These are phyloP conservation scores for Trypanosoma vivax DNA, from an alignment of 208 protist genomes.

Conservation along the genomic window DNA sequence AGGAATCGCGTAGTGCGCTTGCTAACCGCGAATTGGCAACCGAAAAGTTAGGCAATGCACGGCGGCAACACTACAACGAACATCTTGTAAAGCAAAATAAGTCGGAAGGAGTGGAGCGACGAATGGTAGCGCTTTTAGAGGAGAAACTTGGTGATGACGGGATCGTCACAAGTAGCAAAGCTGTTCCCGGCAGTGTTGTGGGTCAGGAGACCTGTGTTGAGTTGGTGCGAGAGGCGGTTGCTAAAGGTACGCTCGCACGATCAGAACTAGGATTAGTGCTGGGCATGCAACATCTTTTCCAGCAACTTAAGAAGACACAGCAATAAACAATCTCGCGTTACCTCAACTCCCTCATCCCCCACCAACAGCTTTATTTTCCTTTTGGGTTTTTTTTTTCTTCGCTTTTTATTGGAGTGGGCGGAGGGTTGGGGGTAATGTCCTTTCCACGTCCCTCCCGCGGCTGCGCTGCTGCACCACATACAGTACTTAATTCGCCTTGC, in stretches of 20 bases:
- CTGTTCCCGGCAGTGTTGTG: slow-evolving; percentile 15
- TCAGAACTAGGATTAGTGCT: slow-evolving; percentile 17
- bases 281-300: slow-evolving; percentile 11
- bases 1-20: slow-evolving; percentile 82
- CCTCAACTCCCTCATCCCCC: too few species aligned
- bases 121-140: slow-evolving; percentile 23
- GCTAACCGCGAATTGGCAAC: slow-evolving; percentile 68
- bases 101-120: slow-evolving; percentile 30
- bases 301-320: too few species aligned
- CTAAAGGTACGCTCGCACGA: not conserved
- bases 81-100: slow-evolving; percentile 42
- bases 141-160: slow-evolving; percentile 1
- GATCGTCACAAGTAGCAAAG: not conserved
- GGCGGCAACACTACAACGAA: slow-evolving; percentile 71
- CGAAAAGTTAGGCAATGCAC: slow-evolving; percentile 49
- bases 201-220: slow-evolving; percentile 23
- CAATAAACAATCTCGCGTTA: too few species aligned
- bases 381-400: too few species aligned
- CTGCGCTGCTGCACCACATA: too few species aligned
- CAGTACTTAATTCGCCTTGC: too few species aligned
- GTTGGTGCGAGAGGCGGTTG: slow-evolving; percentile 19
- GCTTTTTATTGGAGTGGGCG: too few species aligned
- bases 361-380: too few species aligned
- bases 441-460: too few species aligned
- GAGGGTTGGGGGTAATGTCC: too few species aligned